Base-by-base conservation (phyloP, 495 filamentous ascomycete genomes). In the Talaromyces ruber region DNA sequence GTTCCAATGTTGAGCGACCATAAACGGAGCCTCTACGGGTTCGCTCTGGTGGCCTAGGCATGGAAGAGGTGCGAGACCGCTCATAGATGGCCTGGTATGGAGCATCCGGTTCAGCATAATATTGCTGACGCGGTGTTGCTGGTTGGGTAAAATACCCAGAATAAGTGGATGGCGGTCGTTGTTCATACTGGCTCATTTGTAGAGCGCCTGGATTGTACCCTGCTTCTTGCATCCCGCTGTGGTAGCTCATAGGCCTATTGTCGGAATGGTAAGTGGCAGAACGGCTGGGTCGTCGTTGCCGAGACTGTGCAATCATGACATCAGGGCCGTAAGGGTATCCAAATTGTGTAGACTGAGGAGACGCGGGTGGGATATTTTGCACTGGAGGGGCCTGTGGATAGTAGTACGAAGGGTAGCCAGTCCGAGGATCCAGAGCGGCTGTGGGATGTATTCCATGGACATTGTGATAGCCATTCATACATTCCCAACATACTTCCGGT, bases 171-270 rank as follows among this genome's bases (percentile, higher is more conserved):
- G 77, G 76, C 30, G 74, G 75, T 1, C 75, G 74, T 4, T 77
- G 75, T 4, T 77, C 75, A 58, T 72, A 74, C 56, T 58, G 71
- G 60, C 5, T 45, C 61, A 61, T 47, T 50, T 59, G 67, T 54
- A 70, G 62, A 21, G 65, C 70, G 43, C 66, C 64, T 50, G 68
- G 62, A 45, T 58, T 62, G 55, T 78, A 79, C 66, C 76, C 67
- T 56, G 73, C 52, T 45, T 68, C 67, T 39, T 70, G 68, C 60
- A 72, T 66, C 56, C 72, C 70, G 16, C 70, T 77, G 65, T 82
- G 79, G 60, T 72, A 76, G 60, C 79, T 81, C 62, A 77, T 64
- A 18, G 79, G 77, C 59, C 78, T 71, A 52, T 67, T 68, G 60
- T 65, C 68, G 54, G 71, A 28, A 60, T 76, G 68, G 59, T 76